Conservation (phyloP, 1,284 basidiomycete genomes). For the Rhodotorula sp. region DNA sequence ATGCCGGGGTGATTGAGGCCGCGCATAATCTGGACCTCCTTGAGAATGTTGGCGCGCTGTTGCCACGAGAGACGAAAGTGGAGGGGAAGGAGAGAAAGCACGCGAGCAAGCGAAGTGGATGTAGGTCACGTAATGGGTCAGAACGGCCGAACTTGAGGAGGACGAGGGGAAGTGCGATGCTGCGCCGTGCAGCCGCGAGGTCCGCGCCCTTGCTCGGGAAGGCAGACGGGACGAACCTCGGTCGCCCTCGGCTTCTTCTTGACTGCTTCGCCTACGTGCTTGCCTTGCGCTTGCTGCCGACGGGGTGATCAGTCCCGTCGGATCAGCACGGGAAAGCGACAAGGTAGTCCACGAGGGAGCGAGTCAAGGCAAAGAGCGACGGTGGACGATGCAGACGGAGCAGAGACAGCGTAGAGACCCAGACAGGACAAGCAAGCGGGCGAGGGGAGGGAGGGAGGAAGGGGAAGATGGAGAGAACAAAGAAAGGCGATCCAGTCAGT, state of each 20-base stretch:
- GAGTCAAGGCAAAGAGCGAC: slow-evolving; percentile 1
- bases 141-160: background rate
- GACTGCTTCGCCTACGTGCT: slow-evolving; percentile 44
- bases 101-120: slow-evolving; percentile 2
- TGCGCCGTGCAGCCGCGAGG: slow-evolving; percentile 4
- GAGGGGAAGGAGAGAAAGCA: slow-evolving; percentile 38
- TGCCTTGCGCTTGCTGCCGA: slow-evolving; percentile 39
- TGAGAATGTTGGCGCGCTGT: slow-evolving; percentile 95
- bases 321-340: slow-evolving; percentile 10
- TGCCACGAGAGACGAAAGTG: slow-evolving; percentile 21
- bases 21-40: slow-evolving; percentile 99
- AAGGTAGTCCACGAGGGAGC: slow-evolving; percentile 3
- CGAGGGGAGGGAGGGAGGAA: slow-evolving; percentile 39
- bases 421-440: background rate
- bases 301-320: slow-evolving; percentile 28
- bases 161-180: background rate
- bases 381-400: background rate
- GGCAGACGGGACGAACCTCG: slow-evolving; percentile 40
- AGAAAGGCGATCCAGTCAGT: no score
- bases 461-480: no score
- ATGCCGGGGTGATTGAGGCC: slow-evolving; percentile 86
- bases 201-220: background rate
- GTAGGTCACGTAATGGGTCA: slow-evolving; percentile 21
- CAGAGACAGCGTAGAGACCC: slow-evolving; percentile 3
- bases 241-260: slow-evolving; percentile 48